Conservation (phyloP, 139 green algal genomes). For the Pycnococcus provasolii region DNA sequence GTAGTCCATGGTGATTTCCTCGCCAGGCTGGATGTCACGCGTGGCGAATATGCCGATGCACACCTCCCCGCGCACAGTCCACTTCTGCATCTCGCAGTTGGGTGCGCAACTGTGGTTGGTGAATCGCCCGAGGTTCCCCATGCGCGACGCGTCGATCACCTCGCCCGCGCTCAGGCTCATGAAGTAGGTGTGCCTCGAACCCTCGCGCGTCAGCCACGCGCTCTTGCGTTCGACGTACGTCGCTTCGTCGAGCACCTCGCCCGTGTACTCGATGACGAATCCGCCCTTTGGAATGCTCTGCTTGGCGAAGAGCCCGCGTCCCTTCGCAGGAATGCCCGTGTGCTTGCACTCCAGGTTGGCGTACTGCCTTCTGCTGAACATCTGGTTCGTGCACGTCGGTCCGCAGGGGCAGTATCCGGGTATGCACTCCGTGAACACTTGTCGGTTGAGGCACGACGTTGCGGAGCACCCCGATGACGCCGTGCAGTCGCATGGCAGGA, state of each 20-base stretch:
- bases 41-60: slow-evolving; percentile 83
- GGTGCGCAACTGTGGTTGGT: slow-evolving; percentile 98
- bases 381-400: slow-evolving; percentile 80
- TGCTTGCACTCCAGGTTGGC: slow-evolving; percentile 49
- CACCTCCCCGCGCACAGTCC: slow-evolving; percentile 85
- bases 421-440: slow-evolving; percentile 86
- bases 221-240: slow-evolving; percentile 78
- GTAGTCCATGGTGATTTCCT: slow-evolving; percentile 98
- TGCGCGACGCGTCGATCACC: slow-evolving; percentile 80
- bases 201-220: slow-evolving; percentile 55
- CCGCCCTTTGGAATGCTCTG: slow-evolving; percentile 62
- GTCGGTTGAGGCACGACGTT: slow-evolving; percentile 75
- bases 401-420: slow-evolving; percentile 78
- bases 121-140: slow-evolving; percentile 89
- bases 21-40: slow-evolving; percentile 48
- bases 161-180: slow-evolving; percentile 96
- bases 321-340: slow-evolving; percentile 56
- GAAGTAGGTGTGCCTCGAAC: slow-evolving; percentile 96
- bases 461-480: too few relatives aligned
- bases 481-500: too few relatives aligned
- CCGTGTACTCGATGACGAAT: slow-evolving; percentile 96
- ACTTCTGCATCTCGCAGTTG: slow-evolving; percentile 98
- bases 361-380: slow-evolving; percentile 73
- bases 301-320: slow-evolving; percentile 71
- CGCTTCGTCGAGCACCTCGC: slow-evolving; percentile 91